These are phyloP conservation scores for Pleodorina starrii DNA, from an alignment of 139 green algal species.

Conservation along the genomic window DNA sequence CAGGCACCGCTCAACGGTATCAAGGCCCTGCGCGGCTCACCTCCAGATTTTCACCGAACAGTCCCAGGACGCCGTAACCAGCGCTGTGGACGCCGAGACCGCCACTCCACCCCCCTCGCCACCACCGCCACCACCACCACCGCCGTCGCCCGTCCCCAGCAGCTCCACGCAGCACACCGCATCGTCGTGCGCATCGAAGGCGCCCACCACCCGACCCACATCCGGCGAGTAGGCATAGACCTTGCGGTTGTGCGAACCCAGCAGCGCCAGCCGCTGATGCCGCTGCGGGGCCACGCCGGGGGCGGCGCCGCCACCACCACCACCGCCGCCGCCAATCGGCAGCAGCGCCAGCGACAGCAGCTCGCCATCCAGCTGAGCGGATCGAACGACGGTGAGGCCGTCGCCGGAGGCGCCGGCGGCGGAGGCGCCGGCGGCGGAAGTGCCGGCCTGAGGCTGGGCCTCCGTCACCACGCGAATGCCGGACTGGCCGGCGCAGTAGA, in stretches of 20 bases:
- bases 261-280: constrained; percentile 65
- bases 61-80: constrained; percentile 82
- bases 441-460: background rate
- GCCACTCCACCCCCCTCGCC: background rate
- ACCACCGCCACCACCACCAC: background rate
- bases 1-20: too few species aligned
- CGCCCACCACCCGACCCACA: constrained; percentile 69
- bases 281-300: background rate
- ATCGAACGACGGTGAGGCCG: constrained; percentile 30
- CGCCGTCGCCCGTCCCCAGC: background rate
- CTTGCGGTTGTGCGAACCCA: constrained; percentile 69
- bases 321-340: too few species aligned
- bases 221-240: constrained; percentile 69
- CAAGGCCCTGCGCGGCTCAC: too few species aligned
- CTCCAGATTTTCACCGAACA: constrained; percentile 79
- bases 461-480: constrained; percentile 67
- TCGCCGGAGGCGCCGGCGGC: background rate
- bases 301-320: too few species aligned
- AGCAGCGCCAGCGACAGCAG: constrained; percentile 70
- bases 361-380: constrained; percentile 61
- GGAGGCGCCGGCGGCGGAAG: background rate
- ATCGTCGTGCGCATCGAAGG: constrained; percentile 78
- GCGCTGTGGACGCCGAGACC: background rate
- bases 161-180: constrained; percentile 75
- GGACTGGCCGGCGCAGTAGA: constrained; percentile 58